phyloP scores from a whole-genome alignment of 2,329 filamentous ascomycete species.

The Talaromyces sp. region DNA sequence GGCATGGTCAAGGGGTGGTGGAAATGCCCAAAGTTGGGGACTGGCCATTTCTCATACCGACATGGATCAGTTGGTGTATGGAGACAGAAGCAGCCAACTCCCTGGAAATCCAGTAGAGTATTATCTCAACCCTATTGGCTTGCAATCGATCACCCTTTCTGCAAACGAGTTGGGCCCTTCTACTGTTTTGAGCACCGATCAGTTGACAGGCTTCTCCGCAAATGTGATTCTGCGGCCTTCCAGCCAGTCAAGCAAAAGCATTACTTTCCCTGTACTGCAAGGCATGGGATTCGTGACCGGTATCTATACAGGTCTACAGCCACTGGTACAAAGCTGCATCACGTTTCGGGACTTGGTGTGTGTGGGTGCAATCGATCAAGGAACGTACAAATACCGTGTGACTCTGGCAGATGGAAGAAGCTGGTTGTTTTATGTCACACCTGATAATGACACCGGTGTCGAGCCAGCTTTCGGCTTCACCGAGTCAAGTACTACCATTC shows the following conservation, averaged over 20 bases:
- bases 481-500: slow-evolving; percentile 59
- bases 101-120: slow-evolving; percentile 61
- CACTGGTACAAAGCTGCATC: slow-evolving; percentile 69
- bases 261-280: slow-evolving; percentile 80
- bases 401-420: slow-evolving; percentile 65
- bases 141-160: slow-evolving; percentile 76
- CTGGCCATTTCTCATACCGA: slow-evolving; percentile 73
- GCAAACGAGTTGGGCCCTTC: slow-evolving; percentile 65
- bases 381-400: slow-evolving; percentile 72
- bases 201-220: slow-evolving; percentile 54
- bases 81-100: slow-evolving; percentile 50
- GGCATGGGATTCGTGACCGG: slow-evolving; percentile 86
- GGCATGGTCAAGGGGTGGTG: slow-evolving; percentile 62
- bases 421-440: slow-evolving; percentile 78
- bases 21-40: slow-evolving; percentile 66
- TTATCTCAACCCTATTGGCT: slow-evolving; percentile 76
- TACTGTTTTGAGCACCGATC: slow-evolving; percentile 55
- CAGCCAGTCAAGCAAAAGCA: slow-evolving; percentile 52
- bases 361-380: slow-evolving; percentile 54
- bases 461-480: slow-evolving; percentile 65
- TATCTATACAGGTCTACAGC: slow-evolving; percentile 66
- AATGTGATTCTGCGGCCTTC: slow-evolving; percentile 64
- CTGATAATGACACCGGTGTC: slow-evolving; percentile 48
- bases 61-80: slow-evolving; percentile 62
- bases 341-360: slow-evolving; percentile 65